Base-by-base conservation (phyloP, 2,329 filamentous ascomycete genomes). In the Seiridium unicorne region DNA sequence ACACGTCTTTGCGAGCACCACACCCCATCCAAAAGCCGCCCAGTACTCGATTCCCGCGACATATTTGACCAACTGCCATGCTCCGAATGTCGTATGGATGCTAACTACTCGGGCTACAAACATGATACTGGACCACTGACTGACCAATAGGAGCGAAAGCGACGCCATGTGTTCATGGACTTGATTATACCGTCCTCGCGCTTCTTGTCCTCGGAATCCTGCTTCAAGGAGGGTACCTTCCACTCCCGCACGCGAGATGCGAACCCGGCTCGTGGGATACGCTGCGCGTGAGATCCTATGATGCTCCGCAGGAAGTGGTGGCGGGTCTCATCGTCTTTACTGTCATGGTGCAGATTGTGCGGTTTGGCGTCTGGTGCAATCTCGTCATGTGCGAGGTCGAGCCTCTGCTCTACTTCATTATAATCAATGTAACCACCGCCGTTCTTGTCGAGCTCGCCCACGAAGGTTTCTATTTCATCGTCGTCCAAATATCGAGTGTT, bases 31-130 rank as follows among this genome's bases (percentile, higher is more conserved):
- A 18, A 85, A 80, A 0, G 79, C 83, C 11, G 75, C 76, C 13
- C 78, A 77, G 60, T 81, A 83, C 9, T 74, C 63, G 0, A 71
- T 65, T 1, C 73, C 76, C 0, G 75, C 79, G 51, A 79, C 68
- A 65, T 84, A 86, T 61, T 81, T 84, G 66, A 84, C 74, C 9
- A 82, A 70, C 64, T 86, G 82, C 83, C 83, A 86, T 7, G 80
- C 73, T 2, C 80, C 83, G 65, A 85, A 81, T 0, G 76, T 82
- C 13, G 84, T 65, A 67, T 82, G 78, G 63, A 81, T 73, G 0
- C 71, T 64, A 1, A 81, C 66, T 1, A 86, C 81, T 1, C 84
- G 67, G 0, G 68, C 73, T 6, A 84, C 60, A 64, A 85, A 86
- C 5, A 76, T 65, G 3, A 83, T 75, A 61, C 82, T 0, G 82